A percentile compares a stretch with the other conserved stretches of the same genome.
Evolutionary conservation across 1,139 yeast species (phyloP).

Genomic region (Nakaseomyces glabratus): DNA sequence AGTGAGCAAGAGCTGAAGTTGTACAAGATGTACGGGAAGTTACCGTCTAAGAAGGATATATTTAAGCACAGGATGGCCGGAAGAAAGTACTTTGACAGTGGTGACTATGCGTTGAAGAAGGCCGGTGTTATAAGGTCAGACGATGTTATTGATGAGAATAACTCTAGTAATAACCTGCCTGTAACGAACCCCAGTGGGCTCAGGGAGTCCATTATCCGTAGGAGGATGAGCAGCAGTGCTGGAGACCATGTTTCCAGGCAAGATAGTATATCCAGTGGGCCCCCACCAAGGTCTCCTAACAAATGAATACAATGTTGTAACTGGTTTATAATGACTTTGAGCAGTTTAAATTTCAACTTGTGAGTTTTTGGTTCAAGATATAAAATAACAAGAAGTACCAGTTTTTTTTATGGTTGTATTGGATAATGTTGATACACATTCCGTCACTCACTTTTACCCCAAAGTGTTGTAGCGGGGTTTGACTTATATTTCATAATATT

Average conservation of each 20-base stretch:
- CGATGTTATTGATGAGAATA: slow-evolving; percentile 19
- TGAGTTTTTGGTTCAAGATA: not conserved
- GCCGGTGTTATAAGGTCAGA: slow-evolving; percentile 32
- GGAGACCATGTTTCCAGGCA: slow-evolving; percentile 27
- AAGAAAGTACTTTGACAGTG: slow-evolving; percentile 91
- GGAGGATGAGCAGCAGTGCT: slow-evolving; percentile 31
- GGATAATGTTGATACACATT: too few relatives aligned
- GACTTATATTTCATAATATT: too few relatives aligned
- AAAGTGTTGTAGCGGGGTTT: too few relatives aligned
- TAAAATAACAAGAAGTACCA: too few relatives aligned
- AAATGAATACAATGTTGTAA: not conserved
- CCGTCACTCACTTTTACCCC: too few relatives aligned
- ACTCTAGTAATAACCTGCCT: slow-evolving; percentile 26
- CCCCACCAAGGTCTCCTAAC: slow-evolving; percentile 22
- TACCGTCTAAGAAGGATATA: slow-evolving; percentile 80
- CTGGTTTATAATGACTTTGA: too few relatives aligned
- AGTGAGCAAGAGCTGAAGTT: slow-evolving; percentile 63
- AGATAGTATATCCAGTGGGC: slow-evolving; percentile 31
- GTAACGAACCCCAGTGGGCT: slow-evolving; percentile 30
- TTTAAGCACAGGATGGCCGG: slow-evolving; percentile 74
- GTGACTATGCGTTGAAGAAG: slow-evolving; percentile 92
- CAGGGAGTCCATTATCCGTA: slow-evolving; percentile 29
- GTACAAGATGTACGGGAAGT: slow-evolving; percentile 74
- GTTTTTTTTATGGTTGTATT: too few relatives aligned
- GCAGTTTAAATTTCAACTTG: too few relatives aligned